Evolutionary conservation across 805 yeast genomes (phyloP).

Genomic region (Metschnikowia anglica): DNA sequence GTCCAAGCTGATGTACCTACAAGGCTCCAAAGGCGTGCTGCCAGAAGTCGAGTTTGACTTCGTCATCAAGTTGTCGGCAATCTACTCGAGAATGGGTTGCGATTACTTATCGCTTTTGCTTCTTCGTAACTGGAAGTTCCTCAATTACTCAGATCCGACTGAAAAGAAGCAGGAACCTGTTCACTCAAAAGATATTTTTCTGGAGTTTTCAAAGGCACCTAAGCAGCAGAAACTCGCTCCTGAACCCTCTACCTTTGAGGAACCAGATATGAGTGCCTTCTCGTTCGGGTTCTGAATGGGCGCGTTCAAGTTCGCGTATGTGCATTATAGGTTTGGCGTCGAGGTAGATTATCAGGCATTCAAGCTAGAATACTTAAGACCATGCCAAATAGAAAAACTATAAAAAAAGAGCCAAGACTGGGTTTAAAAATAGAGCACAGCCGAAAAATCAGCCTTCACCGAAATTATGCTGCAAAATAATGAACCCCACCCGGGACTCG

Average conservation of each 20-base stretch:
- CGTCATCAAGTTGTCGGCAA: constrained; percentile 59
- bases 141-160: constrained; percentile 14
- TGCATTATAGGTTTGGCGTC: not conserved
- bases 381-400: not conserved
- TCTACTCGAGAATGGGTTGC: constrained; percentile 89
- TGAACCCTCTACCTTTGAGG: constrained; percentile 57
- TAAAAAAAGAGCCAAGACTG: too few species aligned
- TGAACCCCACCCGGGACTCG: constrained; percentile 41
- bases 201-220: constrained; percentile 17
- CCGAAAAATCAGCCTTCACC: not conserved
- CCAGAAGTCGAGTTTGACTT: constrained; percentile 56
- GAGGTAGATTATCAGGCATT: not conserved
- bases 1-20: constrained; percentile 47
- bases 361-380: not conserved
- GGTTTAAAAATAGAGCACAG: not conserved
- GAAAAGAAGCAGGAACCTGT: constrained; percentile 2
- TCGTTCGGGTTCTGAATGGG: constrained; percentile 42
- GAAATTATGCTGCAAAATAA: not conserved
- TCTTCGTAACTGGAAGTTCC: constrained; percentile 67
- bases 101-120: constrained; percentile 69
- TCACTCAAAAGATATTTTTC: constrained; percentile 12
- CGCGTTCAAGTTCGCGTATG: too few species aligned
- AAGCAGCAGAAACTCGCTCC: constrained; percentile 22
- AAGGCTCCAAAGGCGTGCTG: constrained; percentile 48
- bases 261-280: constrained; percentile 77